Base-by-base conservation (phyloP, 2,329 filamentous ascomycete species). In the Aspergillus uvarum region DNA sequence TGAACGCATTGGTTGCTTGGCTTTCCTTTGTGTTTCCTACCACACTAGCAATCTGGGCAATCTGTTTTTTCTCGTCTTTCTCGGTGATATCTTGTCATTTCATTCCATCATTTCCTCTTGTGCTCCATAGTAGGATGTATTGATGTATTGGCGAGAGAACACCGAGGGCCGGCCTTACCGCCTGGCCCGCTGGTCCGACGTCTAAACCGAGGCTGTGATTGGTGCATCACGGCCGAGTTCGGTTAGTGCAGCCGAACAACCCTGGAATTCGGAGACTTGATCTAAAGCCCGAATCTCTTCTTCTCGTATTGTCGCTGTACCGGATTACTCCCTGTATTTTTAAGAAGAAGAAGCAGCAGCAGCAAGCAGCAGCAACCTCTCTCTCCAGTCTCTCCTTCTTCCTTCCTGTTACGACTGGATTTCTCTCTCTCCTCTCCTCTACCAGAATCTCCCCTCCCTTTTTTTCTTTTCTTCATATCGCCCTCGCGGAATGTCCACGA, bases 131-230 rank as follows among this genome's bases (percentile, higher is more conserved):
- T 35, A 5, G 5, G 5, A 10, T 35, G 32, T 12, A 16, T 11
- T 44, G 38, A 19, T 19, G 38, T 44, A 44, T 7, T 44, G 16
- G 38, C 38, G 38, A 44, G 7, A 10, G 6, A 65, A 62, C 63
- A 63, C 67, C 65, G 65, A 65, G 35, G 56, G 59, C 38, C 38
- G 38, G 38, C 6, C 16, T 60, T 61, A 61, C 65, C 61, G 54
- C 61, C 59, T 6, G 52, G 51, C 58, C 59, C 60, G 56, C 52
- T 52, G 32, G 57, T 51, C 47, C 58, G 54, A 55, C 31, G 51
- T 35, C 38, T 54, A 69, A 72, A 65, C 72, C 72, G 70, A 74
- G 66, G 5, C 22, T 52, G 11, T 74, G 67, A 74, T 74, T 74
- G 72, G 72, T 26, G 60, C 51, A 63, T 51, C 61, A 59, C 60